phyloP scores from a whole-genome alignment of 805 yeast genomes.

The Candida verbasci region DNA sequence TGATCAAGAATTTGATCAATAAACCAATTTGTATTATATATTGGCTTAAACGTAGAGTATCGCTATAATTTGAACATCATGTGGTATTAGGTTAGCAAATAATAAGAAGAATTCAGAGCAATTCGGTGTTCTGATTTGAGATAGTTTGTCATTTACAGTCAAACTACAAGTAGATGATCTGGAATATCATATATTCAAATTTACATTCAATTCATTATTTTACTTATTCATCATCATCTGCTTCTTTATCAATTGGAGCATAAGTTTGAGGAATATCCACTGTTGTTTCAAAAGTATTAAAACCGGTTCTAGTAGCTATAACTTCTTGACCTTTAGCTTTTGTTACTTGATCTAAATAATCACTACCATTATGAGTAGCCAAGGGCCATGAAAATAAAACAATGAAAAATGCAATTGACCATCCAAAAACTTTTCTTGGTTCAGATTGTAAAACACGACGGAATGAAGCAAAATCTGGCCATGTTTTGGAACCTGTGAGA shows the following conservation, averaged over 20 bases:
- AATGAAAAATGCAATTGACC: constrained; percentile 4
- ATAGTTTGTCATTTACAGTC: too few relatives aligned
- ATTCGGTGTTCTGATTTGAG: too few relatives aligned
- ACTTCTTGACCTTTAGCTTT: constrained; percentile 9
- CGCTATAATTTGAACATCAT: too few relatives aligned
- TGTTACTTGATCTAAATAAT: constrained; percentile 2
- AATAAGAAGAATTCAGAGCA: too few relatives aligned
- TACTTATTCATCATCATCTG: constrained; percentile 3
- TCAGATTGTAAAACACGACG: neutral
- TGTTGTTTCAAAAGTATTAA: constrained; percentile 2
- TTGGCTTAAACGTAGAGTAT: too few relatives aligned
- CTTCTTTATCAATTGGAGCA: constrained; percentile 5
- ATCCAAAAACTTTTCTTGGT: constrained; percentile 1
- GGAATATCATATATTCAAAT: too few relatives aligned
- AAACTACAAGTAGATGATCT: neutral
- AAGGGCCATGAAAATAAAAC: too few relatives aligned
- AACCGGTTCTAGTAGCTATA: constrained; percentile 3
- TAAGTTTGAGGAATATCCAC: constrained; percentile 8
- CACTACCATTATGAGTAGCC: constrained; percentile 1
- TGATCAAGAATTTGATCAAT: too few relatives aligned
- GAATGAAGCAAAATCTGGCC: neutral
- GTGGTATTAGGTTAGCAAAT: too few relatives aligned
- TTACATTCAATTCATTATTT: too few relatives aligned
- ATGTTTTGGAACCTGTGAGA: neutral
- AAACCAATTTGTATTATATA: too few relatives aligned